Base-by-base conservation (phyloP, 371 early-diverging fungal genomes). In the Mortierella sp. region DNA sequence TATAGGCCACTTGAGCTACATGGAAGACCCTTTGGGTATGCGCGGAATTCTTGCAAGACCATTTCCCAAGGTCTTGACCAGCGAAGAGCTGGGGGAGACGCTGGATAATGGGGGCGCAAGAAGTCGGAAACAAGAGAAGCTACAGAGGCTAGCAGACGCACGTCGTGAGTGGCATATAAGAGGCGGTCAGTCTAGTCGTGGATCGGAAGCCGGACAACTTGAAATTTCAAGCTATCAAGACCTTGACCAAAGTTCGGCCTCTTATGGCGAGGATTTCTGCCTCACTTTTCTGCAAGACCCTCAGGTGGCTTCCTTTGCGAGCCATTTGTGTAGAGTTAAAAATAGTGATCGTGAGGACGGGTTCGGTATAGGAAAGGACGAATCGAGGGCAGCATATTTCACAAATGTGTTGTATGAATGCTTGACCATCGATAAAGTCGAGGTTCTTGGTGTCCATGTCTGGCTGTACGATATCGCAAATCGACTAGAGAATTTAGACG, bases 281-380 rank as follows among this genome's bases (percentile, higher is more conserved):
- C 49, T 67, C 54, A 76, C 76, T 4, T 74, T 84, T 22, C 62
- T 73, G 32, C 75, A 85, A 62, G 85, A 85, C 28, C 78, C 84
- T 28, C 78, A 84, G 51, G 85, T 84, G 45, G 73, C 77, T 26
- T 74, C 85, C 6, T 85, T 85, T 72, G 77, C 85, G 3, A 73
- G 64, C 11, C 64, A 80, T 39, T 70, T 85, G 37, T 85, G 85
- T 37, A 66, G 75, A n/a, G 58, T 66, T 9, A 68, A 24, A 22
- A 39, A 40, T 24, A 47, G 37, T 6, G 71, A 54, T 35, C 40
- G 61, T 18, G 61, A 32, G 2, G 28, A 66, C 11, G 60, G 20
- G 37, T n/a, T 11, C 20, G 62, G 52, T 28, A 20, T 40, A n/a
- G 32, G 22, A 20, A 20, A 70, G 62, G 73, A n/a, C 3, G 64